These are phyloP conservation scores for Malus hybrid DNA, from an alignment of 331 rosid genomes.

Conservation along the genomic window DNA sequence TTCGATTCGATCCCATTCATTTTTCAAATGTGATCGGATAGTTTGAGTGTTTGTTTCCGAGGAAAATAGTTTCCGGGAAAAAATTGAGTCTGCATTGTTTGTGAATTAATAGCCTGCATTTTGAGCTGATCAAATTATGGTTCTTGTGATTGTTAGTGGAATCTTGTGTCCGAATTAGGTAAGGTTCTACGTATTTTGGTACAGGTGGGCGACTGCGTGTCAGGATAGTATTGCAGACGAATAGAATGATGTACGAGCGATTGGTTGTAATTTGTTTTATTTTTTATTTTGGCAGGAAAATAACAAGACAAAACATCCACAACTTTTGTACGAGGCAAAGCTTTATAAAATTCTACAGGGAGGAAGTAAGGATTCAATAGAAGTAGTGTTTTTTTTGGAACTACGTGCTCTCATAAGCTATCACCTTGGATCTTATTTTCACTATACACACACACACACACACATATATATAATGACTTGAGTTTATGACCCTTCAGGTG, in stretches of 20 bases:
- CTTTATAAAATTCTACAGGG: constrained; percentile 51
- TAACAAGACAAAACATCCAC: constrained; percentile 58
- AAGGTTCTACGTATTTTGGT: not conserved
- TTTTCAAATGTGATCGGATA: not conserved
- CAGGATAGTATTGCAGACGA: not conserved
- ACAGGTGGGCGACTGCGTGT: too few relatives aligned
- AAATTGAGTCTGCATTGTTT: not conserved
- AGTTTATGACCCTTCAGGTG: constrained; percentile 35
- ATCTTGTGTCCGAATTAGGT: not conserved
- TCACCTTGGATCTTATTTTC: not conserved
- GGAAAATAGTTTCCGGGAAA: not conserved
- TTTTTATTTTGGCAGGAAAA: constrained; percentile 30
- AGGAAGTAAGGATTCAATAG: constrained; percentile 38
- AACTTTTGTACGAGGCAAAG: constrained; percentile 61
- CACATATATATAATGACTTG: not conserved
- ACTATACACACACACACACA: too few relatives aligned
- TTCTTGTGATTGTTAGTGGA: not conserved
- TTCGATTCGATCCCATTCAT: not conserved
- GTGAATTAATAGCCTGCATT: not conserved
- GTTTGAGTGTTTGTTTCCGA: not conserved
- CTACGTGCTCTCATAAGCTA: not conserved
- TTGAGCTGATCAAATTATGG: not conserved
- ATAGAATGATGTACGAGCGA: not conserved
- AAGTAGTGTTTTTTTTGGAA: constrained; percentile 1
- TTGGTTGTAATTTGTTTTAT: not conserved